phyloP scores from a whole-genome alignment of 257 asterid species.

The Echites panduratus region DNA sequence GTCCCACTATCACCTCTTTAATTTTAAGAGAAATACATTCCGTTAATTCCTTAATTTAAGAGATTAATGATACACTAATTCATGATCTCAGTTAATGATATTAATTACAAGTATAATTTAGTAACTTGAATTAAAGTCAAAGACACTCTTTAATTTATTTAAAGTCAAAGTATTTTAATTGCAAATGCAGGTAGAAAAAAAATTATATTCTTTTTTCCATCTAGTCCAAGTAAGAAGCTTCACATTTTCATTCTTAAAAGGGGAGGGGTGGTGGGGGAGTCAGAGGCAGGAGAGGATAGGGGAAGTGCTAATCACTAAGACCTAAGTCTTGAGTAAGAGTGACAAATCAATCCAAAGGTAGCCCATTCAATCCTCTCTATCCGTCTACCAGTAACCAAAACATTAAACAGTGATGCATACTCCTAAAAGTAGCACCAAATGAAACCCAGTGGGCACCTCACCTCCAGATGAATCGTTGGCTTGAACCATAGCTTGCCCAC shows the following conservation, averaged over 20 bases:
- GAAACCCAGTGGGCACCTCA: constrained; percentile 17
- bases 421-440: constrained; percentile 9
- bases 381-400: constrained; percentile 1
- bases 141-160: no score
- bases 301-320: background rate
- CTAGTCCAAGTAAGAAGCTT: background rate
- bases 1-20: no score
- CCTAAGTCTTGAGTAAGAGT: background rate
- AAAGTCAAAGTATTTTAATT: no score
- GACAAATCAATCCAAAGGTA: background rate
- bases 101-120: no score
- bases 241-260: background rate
- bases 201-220: background rate
- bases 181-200: no score
- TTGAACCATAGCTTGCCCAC: constrained; percentile 99
- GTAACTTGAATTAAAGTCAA: no score
- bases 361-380: background rate
- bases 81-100: no score
- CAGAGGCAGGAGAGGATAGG: background rate
- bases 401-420: background rate
- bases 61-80: no score
- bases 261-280: background rate
- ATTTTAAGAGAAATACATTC: no score
- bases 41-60: no score
- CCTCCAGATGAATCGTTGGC: constrained; percentile 97